phyloP scores from a whole-genome alignment of 208 protist species.

The Trypanosoma brucei region DNA sequence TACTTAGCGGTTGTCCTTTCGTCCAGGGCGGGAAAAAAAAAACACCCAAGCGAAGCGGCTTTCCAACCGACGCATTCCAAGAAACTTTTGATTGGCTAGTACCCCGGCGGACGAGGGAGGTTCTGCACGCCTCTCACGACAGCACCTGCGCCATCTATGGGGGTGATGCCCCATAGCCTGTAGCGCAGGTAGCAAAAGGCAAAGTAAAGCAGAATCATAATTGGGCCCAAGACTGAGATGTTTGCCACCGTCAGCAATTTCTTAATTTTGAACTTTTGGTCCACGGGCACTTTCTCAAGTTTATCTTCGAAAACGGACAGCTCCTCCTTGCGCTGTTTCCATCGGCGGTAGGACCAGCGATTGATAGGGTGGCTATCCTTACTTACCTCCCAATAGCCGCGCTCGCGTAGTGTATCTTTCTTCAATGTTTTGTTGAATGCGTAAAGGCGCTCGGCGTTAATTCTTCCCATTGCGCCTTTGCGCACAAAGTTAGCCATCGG shows the following conservation, averaged over 20 bases:
- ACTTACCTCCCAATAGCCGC: conserved; percentile 74
- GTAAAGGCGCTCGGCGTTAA: conserved; percentile 65
- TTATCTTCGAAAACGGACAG: conserved; percentile 80
- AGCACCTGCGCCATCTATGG: conserved; percentile 56
- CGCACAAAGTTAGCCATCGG: conserved; percentile 58
- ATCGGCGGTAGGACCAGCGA: conserved; percentile 71
- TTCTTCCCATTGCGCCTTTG: conserved; percentile 43
- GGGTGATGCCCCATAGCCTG: conserved; percentile 67
- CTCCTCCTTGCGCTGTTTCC: conserved; percentile 69
- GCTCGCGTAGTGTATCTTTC: conserved; percentile 61
- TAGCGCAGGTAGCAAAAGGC: conserved; percentile 65
- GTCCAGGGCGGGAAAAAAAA: too few relatives aligned
- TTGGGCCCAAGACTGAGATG: conserved; percentile 62
- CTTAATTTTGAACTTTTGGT: conserved; percentile 87
- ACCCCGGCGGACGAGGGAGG: conserved; percentile 67
- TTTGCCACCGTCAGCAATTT: conserved; percentile 79
- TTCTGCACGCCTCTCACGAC: conserved; percentile 71
- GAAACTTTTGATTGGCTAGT: conserved; percentile 18
- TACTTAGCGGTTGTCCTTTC: too few relatives aligned
- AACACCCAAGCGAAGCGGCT: too few relatives aligned
- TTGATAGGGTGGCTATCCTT: conserved; percentile 82
- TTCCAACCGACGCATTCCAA: too few relatives aligned
- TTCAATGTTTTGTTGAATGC: conserved; percentile 85
- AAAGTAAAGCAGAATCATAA: conserved; percentile 61
- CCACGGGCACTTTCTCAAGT: conserved; percentile 63